A percentile compares a stretch with the other conserved stretches of the same genome.
Conservation (phyloP, 2,329 filamentous ascomycete species). For the Alternaria viburni region DNA sequence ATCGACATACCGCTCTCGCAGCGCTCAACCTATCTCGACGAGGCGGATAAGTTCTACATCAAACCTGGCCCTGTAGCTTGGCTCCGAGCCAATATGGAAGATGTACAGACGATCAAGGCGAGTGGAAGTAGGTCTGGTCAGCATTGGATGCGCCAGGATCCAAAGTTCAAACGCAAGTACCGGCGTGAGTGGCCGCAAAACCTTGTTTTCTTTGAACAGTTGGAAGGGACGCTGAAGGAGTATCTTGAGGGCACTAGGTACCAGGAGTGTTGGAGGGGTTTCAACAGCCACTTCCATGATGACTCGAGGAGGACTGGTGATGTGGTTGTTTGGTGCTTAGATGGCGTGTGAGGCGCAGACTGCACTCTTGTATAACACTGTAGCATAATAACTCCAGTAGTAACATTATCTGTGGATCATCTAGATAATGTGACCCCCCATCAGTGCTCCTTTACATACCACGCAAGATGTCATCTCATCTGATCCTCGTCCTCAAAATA, state of each 20-base stretch:
- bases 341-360: slow-evolving; percentile 8
- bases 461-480: neutral
- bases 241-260: slow-evolving; percentile 58
- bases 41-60: slow-evolving; percentile 89
- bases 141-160: slow-evolving; percentile 33
- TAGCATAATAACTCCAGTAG: neutral
- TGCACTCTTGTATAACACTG: neutral
- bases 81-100: slow-evolving; percentile 53
- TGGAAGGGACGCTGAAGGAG: slow-evolving; percentile 58
- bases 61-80: slow-evolving; percentile 56
- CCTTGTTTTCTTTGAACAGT: slow-evolving; percentile 63
- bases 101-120: slow-evolving; percentile 27
- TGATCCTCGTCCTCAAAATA: neutral
- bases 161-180: slow-evolving; percentile 24
- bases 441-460: neutral
- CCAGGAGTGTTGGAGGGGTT: slow-evolving; percentile 64
- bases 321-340: slow-evolving; percentile 64
- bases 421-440: neutral
- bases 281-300: slow-evolving; percentile 68
- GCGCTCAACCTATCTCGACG: slow-evolving; percentile 76
- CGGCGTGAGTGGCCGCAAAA: slow-evolving; percentile 52
- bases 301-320: slow-evolving; percentile 67
- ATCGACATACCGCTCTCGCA: slow-evolving; percentile 68
- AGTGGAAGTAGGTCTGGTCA: slow-evolving; percentile 27
- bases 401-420: neutral